These are phyloP conservation scores for Cyberlindnera bimundalis DNA, from an alignment of 805 yeast genomes.

Conservation along the genomic window DNA sequence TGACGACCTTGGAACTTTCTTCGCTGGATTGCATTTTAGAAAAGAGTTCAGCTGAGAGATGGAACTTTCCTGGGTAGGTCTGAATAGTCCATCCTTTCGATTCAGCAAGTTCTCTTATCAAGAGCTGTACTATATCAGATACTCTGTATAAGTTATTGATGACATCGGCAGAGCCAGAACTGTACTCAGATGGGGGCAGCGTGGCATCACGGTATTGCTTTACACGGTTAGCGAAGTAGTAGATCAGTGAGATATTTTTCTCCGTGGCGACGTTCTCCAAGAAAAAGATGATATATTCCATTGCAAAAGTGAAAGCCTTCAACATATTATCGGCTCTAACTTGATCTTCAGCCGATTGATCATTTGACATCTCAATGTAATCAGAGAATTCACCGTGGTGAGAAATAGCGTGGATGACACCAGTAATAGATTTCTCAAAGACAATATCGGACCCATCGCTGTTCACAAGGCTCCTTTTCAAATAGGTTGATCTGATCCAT, in stretches of 20 bases:
- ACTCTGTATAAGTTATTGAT: conserved; percentile 49
- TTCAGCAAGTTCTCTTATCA: conserved; percentile 56
- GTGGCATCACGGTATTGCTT: conserved; percentile 69
- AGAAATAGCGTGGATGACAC: conserved; percentile 66
- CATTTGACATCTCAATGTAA: conserved; percentile 28
- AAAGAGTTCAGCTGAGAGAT: conserved; percentile 67
- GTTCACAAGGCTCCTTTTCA: conserved; percentile 22
- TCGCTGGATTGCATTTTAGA: conserved; percentile 53
- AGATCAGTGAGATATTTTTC: conserved; percentile 68
- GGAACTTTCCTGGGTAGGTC: conserved; percentile 79
- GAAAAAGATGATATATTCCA: conserved; percentile 58
- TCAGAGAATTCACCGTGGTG: conserved; percentile 68
- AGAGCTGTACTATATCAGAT: conserved; percentile 70
- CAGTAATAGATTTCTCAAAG: conserved; percentile 64
- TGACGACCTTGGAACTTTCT: conserved; percentile 55
- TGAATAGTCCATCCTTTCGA: conserved; percentile 63
- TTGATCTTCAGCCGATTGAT: conserved; percentile 5
- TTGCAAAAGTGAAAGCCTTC: conserved; percentile 49
- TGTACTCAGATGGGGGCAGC: conserved; percentile 3
- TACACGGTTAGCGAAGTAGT: conserved; percentile 71
- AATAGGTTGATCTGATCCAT: conserved; percentile 67
- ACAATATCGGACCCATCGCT: conserved; percentile 38
- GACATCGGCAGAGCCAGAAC: conserved; percentile 34
- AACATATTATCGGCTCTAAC: conserved; percentile 23
- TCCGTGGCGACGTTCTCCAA: conserved; percentile 56